Conservation (phyloP, 768 basidiomycete genomes). For the Tylopilus plumbeoviolaceoides region DNA sequence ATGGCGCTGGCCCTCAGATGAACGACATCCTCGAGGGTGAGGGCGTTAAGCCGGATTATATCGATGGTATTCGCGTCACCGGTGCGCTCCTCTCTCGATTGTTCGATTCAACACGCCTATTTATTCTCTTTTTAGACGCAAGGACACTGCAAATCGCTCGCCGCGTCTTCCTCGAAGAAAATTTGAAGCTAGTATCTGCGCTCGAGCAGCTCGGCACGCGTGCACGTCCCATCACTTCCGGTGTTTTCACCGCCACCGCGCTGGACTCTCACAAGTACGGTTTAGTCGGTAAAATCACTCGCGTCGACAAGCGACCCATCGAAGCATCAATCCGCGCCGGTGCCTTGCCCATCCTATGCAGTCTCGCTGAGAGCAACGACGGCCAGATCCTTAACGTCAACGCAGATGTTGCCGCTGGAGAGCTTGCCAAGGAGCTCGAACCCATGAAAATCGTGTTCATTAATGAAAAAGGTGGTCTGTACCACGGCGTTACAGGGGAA, state of each 20-base stretch:
- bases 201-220: slow-evolving; percentile 94
- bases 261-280: slow-evolving; percentile 94
- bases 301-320: slow-evolving; percentile 92
- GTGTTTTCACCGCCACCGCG: slow-evolving; percentile 96
- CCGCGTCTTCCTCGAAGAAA: slow-evolving; percentile 95
- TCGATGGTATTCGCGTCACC: slow-evolving; percentile 96
- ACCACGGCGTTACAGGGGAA: slow-evolving; percentile 95
- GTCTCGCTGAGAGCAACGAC: slow-evolving; percentile 88
- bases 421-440: slow-evolving; percentile 95
- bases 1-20: slow-evolving; percentile 93
- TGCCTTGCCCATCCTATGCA: slow-evolving; percentile 92
- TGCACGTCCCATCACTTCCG: slow-evolving; percentile 95
- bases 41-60: slow-evolving; percentile 94
- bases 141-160: slow-evolving; percentile 94
- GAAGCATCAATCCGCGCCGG: slow-evolving; percentile 97
- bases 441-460: slow-evolving; percentile 98
- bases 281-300: slow-evolving; percentile 92
- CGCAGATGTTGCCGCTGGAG: slow-evolving; percentile 97
- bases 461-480: slow-evolving; percentile 97
- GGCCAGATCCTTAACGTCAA: slow-evolving; percentile 99
- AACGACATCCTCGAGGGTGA: slow-evolving; percentile 92
- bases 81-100: slow-evolving; percentile 43
- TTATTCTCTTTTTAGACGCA: slow-evolving; percentile 51
- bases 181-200: slow-evolving; percentile 88
- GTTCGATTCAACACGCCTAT: not conserved